Percentiles rank a stretch among this genome's conserved stretches.
Evolutionary conservation across 2,329 filamentous ascomycete genomes (phyloP).

Genomic region (Albifimbria verrucaria): DNA sequence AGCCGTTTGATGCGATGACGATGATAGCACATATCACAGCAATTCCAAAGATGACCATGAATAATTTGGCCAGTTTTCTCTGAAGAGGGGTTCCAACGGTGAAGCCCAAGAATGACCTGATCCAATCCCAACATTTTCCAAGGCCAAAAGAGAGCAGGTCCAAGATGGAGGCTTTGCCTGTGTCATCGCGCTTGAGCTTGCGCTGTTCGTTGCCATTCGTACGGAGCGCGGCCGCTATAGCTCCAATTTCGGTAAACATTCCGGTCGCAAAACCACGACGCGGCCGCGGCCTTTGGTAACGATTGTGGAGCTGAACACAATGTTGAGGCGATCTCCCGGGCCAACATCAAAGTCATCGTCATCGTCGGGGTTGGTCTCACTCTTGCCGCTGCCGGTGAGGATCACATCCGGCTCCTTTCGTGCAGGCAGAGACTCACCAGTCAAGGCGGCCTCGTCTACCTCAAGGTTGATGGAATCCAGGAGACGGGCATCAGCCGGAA

Average conservation of each 20-base stretch:
- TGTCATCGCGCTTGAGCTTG: not conserved
- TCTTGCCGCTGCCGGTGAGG: conserved; percentile 22
- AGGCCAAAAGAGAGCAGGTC: not conserved
- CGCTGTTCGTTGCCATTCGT: conserved; percentile 8
- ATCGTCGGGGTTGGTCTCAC: conserved; percentile 7
- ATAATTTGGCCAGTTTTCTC: conserved; percentile 63
- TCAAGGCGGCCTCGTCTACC: conserved; percentile 60
- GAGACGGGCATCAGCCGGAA: conserved; percentile 53
- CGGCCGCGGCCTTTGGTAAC: conserved; percentile 56
- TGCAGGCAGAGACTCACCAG: conserved; percentile 57
- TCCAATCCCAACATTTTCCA: conserved; percentile 4
- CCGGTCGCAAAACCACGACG: conserved; percentile 59
- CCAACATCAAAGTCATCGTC: not conserved
- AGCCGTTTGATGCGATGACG: conserved; percentile 35
- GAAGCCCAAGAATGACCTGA: conserved; percentile 40
- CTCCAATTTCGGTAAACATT: conserved; percentile 57
- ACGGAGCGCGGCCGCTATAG: conserved; percentile 45
- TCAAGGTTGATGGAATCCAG: conserved; percentile 59
- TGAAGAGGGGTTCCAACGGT: conserved; percentile 63
- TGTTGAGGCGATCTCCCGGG: conserved; percentile 53
- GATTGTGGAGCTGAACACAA: conserved; percentile 56
- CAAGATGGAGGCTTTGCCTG: not conserved
- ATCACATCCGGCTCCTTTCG: conserved; percentile 42
- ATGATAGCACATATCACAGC: conserved; percentile 39
- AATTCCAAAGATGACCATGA: conserved; percentile 60